A percentile compares a stretch with the other conserved stretches of the same genome.
Evolutionary conservation across 108 stramenopile species (phyloP).

Genomic region (Skeletonema costatum): DNA sequence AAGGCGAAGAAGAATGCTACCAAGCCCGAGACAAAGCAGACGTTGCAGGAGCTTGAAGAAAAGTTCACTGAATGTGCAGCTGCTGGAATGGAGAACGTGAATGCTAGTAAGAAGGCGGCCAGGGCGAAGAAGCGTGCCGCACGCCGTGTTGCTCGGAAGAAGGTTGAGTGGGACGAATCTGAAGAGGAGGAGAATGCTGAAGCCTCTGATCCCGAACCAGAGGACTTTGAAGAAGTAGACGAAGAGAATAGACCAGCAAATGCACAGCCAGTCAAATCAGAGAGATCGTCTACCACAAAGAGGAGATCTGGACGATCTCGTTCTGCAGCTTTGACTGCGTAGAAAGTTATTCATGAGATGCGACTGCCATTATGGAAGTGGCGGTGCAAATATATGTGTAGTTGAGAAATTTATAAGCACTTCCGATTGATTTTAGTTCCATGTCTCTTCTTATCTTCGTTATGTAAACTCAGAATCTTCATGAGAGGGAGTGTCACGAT

Average conservation of each 20-base stretch:
- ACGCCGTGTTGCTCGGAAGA: slow-evolving; percentile 34
- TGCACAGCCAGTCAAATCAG: neutral
- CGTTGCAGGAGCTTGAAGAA: slow-evolving; percentile 85
- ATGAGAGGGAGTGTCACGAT: slow-evolving; percentile 21
- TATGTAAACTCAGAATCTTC: slow-evolving; percentile 27
- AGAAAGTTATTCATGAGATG: slow-evolving; percentile 1
- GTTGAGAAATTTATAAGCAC: slow-evolving; percentile 6
- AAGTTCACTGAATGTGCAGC: slow-evolving; percentile 70
- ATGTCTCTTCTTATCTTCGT: neutral
- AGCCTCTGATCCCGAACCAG: slow-evolving; percentile 18
- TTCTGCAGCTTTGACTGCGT: neutral
- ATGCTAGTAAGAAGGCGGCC: slow-evolving; percentile 69
- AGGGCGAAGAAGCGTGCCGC: slow-evolving; percentile 59
- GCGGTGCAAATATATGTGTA: neutral
- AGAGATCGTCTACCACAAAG: neutral
- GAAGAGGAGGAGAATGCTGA: slow-evolving; percentile 24
- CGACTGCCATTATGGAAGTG: neutral
- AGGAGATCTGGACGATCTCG: neutral
- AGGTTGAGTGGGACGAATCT: slow-evolving; percentile 40
- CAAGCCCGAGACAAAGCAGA: slow-evolving; percentile 79
- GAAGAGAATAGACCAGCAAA: slow-evolving; percentile 32
- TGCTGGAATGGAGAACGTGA: slow-evolving; percentile 64
- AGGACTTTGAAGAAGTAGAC: slow-evolving; percentile 29
- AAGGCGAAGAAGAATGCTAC: slow-evolving; percentile 86
- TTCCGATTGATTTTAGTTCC: neutral